A percentile compares a stretch with the other conserved stretches of the same genome.
These are phyloP conservation scores for Aspergillus pseudotamarii DNA, from an alignment of 2,329 filamentous ascomycete species.

Conservation along the genomic window DNA sequence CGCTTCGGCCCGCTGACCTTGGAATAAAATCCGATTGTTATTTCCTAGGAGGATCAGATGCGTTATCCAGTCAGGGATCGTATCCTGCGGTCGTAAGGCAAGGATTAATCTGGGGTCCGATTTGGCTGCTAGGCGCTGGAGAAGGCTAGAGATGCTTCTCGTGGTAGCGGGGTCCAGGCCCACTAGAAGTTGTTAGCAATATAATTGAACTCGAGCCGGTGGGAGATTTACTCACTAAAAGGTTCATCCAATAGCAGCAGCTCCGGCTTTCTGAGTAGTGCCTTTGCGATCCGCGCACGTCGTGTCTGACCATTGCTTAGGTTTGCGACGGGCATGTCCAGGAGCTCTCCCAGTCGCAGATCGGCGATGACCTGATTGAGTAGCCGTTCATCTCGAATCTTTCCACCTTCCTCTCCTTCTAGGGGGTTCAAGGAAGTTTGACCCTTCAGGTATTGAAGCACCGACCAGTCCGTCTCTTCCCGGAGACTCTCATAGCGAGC, in stretches of 20 bases:
- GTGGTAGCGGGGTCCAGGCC: slow-evolving; percentile 86
- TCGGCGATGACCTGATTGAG: slow-evolving; percentile 69
- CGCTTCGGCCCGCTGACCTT: slow-evolving; percentile 68
- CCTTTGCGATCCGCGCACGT: slow-evolving; percentile 83
- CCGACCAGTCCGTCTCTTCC: slow-evolving; percentile 84
- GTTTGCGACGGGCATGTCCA: slow-evolving; percentile 83
- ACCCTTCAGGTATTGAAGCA: slow-evolving; percentile 78
- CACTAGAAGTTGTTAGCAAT: slow-evolving; percentile 51
- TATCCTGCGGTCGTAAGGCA: slow-evolving; percentile 80
- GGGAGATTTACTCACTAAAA: slow-evolving; percentile 62
- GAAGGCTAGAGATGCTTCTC: slow-evolving; percentile 68
- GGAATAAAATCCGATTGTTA: slow-evolving; percentile 65
- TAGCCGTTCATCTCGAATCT: slow-evolving; percentile 51
- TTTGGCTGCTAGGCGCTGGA: slow-evolving; percentile 68
- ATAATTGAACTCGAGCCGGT: neutral
- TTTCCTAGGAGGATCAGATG: slow-evolving; percentile 74
- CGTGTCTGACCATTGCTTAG: slow-evolving; percentile 92
- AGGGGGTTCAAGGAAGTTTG: slow-evolving; percentile 81
- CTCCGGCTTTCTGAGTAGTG: slow-evolving; percentile 76
- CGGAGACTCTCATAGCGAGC: slow-evolving; percentile 86
- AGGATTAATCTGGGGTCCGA: slow-evolving; percentile 74
- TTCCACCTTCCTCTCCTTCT: slow-evolving; percentile 56
- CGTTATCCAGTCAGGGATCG: slow-evolving; percentile 86
- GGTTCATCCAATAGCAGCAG: slow-evolving; percentile 88
- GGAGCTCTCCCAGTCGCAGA: slow-evolving; percentile 67